Percentiles rank a stretch among this genome's conserved stretches.
These are phyloP conservation scores for Hermanozyma aechmeae DNA, from an alignment of 805 yeast genomes.

Conservation along the genomic window DNA sequence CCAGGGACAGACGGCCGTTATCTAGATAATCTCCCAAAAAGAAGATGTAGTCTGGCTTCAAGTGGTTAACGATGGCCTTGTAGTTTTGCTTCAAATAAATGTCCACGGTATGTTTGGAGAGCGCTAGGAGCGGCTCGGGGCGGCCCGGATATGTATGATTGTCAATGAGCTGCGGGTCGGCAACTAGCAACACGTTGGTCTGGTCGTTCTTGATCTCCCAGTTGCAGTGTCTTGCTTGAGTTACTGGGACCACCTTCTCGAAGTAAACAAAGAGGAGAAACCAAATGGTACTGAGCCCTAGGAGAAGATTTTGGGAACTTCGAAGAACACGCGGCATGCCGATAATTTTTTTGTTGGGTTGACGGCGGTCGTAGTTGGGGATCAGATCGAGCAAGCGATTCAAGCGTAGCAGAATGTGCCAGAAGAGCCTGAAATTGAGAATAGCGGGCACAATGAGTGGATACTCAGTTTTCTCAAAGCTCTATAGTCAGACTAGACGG, in stretches of 20 bases:
- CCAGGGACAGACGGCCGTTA: constrained; percentile 27
- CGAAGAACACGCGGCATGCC: no score
- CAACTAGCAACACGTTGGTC: constrained; percentile 27
- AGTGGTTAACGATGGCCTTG: constrained; percentile 17
- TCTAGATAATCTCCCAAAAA: constrained; percentile 36
- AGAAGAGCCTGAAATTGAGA: no score
- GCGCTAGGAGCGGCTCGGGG: constrained; percentile 15
- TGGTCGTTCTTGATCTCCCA: background rate
- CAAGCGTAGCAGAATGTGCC: no score
- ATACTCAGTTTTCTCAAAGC: no score
- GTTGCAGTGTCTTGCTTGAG: background rate
- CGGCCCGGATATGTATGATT: constrained; percentile 36
- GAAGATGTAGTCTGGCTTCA: constrained; percentile 27
- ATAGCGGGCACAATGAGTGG: no score
- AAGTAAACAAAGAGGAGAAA: background rate
- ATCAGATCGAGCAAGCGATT: no score
- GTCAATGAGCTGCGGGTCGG: constrained; percentile 38
- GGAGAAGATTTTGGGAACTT: background rate
- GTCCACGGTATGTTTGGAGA: constrained; percentile 35
- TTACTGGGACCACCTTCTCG: background rate
- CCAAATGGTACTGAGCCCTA: background rate
- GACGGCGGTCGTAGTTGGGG: no score
- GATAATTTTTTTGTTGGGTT: no score
- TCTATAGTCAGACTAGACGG: no score
- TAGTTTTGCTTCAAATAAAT: constrained; percentile 28